Evolutionary conservation across 345 rosid genomes (phyloP).

Genomic region (Luvunga scandens): DNA sequence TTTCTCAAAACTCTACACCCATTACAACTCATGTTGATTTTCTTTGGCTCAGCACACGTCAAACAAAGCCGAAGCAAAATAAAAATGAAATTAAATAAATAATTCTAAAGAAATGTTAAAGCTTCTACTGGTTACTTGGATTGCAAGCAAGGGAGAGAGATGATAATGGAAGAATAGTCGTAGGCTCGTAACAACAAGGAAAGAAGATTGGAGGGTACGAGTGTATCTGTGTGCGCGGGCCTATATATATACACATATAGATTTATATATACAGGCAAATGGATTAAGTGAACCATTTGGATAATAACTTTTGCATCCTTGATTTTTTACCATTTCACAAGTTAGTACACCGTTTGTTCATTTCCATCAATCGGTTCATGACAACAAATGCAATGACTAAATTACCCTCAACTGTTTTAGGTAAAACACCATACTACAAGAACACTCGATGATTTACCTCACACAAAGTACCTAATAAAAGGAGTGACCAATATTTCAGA

Average conservation of each 20-base stretch:
- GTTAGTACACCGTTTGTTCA: too few species aligned
- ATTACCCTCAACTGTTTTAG: too few species aligned
- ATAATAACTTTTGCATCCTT: too few species aligned
- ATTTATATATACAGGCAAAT: neutral
- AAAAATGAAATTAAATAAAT: neutral
- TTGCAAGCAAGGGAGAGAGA: constrained; percentile 7
- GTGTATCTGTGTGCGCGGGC: too few species aligned
- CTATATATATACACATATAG: neutral
- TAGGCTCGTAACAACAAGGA: neutral
- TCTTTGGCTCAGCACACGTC: neutral
- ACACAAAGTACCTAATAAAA: too few species aligned
- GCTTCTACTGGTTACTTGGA: neutral
- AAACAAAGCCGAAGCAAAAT: neutral
- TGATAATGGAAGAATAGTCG: neutral
- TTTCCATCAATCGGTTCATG: too few species aligned
- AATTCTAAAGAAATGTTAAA: neutral
- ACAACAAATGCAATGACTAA: too few species aligned
- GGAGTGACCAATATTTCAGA: too few species aligned
- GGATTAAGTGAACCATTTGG: too few species aligned
- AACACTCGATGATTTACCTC: too few species aligned
- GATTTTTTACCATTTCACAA: too few species aligned
- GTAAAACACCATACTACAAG: too few species aligned
- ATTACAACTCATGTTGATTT: constrained; percentile 67
- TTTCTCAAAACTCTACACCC: constrained; percentile 84
- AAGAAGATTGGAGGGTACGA: constrained; percentile 2